These are phyloP conservation scores for Paramecium tetraurelia DNA, from an alignment of 73 alveolate species.

Conservation along the genomic window DNA sequence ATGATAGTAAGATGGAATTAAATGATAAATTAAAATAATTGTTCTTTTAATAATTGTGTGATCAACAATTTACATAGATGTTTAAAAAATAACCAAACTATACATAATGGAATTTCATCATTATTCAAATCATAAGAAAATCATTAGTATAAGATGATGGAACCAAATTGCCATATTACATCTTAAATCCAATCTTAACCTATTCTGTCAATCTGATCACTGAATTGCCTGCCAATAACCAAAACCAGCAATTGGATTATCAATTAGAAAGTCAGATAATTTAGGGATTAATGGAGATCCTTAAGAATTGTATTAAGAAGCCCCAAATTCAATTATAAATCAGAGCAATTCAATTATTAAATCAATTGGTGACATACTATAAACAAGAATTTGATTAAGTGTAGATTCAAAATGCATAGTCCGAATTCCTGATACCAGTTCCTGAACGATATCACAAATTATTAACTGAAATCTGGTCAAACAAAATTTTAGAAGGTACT, in stretches of 20 bases:
- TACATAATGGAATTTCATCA: background rate
- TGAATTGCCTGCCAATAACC: background rate
- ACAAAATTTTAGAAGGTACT: conserved; percentile 5
- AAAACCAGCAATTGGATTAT: background rate
- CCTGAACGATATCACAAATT: conserved; percentile 44
- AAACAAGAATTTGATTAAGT: conserved; percentile 26
- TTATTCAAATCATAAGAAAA: background rate
- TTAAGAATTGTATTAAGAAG: background rate
- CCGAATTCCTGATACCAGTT: conserved; percentile 15
- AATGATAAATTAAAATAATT: background rate
- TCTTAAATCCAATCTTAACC: background rate
- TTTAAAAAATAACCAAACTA: background rate
- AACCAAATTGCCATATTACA: background rate
- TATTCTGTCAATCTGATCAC: background rate
- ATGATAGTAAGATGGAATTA: background rate
- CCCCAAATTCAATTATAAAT: background rate
- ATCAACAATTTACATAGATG: background rate
- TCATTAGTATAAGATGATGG: background rate
- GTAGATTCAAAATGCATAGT: background rate
- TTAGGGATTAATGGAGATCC: background rate
- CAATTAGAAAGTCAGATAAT: background rate
- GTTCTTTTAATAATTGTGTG: background rate
- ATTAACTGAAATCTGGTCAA: background rate
- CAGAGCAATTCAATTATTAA: background rate
- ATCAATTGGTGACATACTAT: background rate